These are phyloP conservation scores for Hypoxylon sp. DNA, from an alignment of 2,329 filamentous ascomycete species.

Conservation along the genomic window DNA sequence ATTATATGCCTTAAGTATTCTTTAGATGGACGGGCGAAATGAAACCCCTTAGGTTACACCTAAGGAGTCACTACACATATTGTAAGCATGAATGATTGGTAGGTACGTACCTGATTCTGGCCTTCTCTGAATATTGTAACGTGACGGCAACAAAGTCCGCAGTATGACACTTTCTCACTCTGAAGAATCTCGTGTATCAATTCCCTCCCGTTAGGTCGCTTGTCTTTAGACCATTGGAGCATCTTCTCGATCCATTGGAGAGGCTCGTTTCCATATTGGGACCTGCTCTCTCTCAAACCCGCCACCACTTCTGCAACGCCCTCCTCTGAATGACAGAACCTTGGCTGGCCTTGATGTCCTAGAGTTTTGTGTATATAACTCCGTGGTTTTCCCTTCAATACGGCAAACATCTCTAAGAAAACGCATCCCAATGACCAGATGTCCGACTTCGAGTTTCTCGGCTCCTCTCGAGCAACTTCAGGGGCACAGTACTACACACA, in stretches of 20 bases:
- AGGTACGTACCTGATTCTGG: not conserved
- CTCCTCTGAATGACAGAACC: not conserved
- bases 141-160: not conserved
- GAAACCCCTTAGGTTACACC: too few relatives aligned
- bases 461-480: constrained; percentile 37
- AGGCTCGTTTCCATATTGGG: not conserved
- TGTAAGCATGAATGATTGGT: too few relatives aligned
- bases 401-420: constrained; percentile 51
- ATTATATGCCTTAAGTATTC: not conserved
- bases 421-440: constrained; percentile 53
- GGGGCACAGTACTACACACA: constrained; percentile 13
- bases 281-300: not conserved
- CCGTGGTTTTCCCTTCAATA: constrained; percentile 34
- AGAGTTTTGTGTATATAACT: constrained; percentile 1
- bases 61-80: too few relatives aligned
- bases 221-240: not conserved
- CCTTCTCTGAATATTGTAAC: not conserved
- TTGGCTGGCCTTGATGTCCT: not conserved
- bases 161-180: not conserved
- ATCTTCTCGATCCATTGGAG: constrained; percentile 6
- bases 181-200: constrained; percentile 2
- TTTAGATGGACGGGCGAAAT: too few relatives aligned
- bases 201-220: not conserved
- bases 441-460: constrained; percentile 48
- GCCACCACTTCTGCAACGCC: not conserved